These are phyloP conservation scores for Cucumis hystrix DNA, from an alignment of 306 rosid species.

Conservation along the genomic window DNA sequence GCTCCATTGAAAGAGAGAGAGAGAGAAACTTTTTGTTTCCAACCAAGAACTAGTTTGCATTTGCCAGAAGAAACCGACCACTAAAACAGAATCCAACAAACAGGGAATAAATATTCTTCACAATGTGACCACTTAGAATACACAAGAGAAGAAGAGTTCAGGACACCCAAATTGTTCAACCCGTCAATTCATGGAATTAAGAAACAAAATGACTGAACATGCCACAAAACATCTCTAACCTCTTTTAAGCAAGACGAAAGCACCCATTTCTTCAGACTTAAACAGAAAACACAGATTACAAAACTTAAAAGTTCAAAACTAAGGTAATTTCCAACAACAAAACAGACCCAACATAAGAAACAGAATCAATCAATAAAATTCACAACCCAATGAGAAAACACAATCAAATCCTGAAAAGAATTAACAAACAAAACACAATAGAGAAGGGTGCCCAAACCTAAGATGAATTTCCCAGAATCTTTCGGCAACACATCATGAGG, in stretches of 20 bases:
- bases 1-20: neutral
- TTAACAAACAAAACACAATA: neutral
- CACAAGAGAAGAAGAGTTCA: neutral
- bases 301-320: neutral
- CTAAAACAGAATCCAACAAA: neutral
- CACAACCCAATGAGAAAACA: neutral
- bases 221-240: neutral
- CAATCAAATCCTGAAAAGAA: conserved; percentile 18
- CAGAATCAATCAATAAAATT: neutral
- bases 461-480: conserved; percentile 20
- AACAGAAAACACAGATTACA: neutral
- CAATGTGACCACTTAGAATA: neutral
- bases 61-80: neutral
- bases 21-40: neutral
- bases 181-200: neutral
- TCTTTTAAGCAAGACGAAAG: neutral
- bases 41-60: neutral
- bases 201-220: neutral
- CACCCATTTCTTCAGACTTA: neutral
- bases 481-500: conserved; percentile 17
- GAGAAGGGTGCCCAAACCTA: conserved; percentile 41
- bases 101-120: neutral
- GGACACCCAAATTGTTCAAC: neutral
- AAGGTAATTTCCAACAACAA: neutral
- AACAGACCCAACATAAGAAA: neutral